Evolutionary conservation across 2,329 filamentous ascomycete species (phyloP), one percentile per base, ranked within the genome.

Genomic region (Alternaria longipes): DNA sequence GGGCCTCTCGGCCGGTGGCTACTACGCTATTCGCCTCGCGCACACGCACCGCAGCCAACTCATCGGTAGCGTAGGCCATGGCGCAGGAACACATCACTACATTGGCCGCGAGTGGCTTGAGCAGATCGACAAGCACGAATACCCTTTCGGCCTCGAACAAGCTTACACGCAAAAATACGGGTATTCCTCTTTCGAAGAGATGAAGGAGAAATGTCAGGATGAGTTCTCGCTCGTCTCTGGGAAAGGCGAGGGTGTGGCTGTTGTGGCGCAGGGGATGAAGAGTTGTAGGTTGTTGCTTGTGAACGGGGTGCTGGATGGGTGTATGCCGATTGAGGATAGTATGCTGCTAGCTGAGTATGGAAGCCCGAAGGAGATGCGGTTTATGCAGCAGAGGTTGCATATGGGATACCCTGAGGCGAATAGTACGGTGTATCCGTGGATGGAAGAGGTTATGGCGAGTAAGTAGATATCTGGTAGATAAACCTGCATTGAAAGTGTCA

Each of bases 291-390:
- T 87, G 54, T 72, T 88, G 56, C 73, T 88, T 8, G 82, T 88
- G 7, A 88, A 89, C 70, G 84, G 86, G 0, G 81, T 82, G 20
- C 75, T 84, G 30, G 86, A 88, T 71, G 85, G 86, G 71, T 87
- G 87, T 63, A 88, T 88, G 77, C 86, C 86, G 0, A 83, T 88
- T 26, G 86, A 88, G 70, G 86, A 88, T 72, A 83, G 84, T 56
- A 83, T 85, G 68, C 70, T 87, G 56, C 79, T 84, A 24, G 71
- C 86, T 9, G 80, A 83, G 62, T 82, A 84, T 69, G 86, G 85
- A 8, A 72, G 76, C 4, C 81, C 83, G 8, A 88, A 87, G 76
- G 81, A 84, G 71, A 84, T 81, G 56, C 79, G 77, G 28, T 82
- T 84, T 46, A 71, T 84, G 0, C 61, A 72, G n/a, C 74, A 72